Base-by-base conservation (phyloP, 2,329 filamentous ascomycete genomes). In the Blastomyces silverae region DNA sequence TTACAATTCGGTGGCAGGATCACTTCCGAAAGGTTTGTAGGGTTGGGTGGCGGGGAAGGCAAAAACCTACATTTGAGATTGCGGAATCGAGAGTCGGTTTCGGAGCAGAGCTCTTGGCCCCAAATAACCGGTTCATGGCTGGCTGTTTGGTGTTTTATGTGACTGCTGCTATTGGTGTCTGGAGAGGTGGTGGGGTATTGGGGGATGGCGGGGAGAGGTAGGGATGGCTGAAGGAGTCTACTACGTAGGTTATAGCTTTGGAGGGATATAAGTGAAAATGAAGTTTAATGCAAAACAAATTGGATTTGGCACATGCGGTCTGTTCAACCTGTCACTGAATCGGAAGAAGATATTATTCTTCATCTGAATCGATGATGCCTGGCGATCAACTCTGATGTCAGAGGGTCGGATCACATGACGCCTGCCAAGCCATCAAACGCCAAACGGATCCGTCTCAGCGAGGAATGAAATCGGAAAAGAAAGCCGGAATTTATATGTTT, bases 61-160 rank as follows among this genome's bases (percentile, higher is more conserved):
- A 31, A 20, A 39, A 62, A 70, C 78, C 67, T 78, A 94, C 89
- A 82, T 90, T 94, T 76, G 82, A 78, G 73, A 97, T 96, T 71
- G 92, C 92, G 71, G 85, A 83, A 79, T 85, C 86, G 70, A 97
- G 89, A 61, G 90, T 93, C 17, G 94, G 91, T 79, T 97, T 97
- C 64, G 94, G 92, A 68, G 87, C 88, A 69, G 89, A 88, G 79
- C 85, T 89, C 80, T 92, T 94, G 71, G 89, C 85, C 75, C 94
- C 94, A 77, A 99, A 99, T 71, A 99, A 84, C 72, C 94, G 90
- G 78, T 99, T 97, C 94, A 99, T 97, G 37, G 39, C 20, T 97
- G 37, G 39, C 13, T 25, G 7, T 37, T 55, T 31, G 34, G 25
- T 8, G 39, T n/a, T n/a, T 48, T 46, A n/a, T 44, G 44, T 62